Conservation (phyloP, 2,329 filamentous ascomycete species). For the Exophiala mesophila region DNA sequence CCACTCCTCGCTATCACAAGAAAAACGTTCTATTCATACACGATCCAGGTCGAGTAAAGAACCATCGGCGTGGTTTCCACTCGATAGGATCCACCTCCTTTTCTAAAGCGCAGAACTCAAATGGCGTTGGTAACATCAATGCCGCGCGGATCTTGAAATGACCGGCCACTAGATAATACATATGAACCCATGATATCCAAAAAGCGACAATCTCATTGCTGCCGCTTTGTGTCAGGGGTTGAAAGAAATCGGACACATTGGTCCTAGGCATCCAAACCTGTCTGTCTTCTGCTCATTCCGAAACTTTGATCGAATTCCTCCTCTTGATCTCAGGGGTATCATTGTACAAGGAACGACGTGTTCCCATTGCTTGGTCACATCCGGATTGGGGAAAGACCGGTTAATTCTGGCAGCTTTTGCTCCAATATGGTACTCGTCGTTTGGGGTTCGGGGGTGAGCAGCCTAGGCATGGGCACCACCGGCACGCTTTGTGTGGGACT, state of each 20-base stretch:
- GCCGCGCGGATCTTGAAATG: neutral
- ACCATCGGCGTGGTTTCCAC: too few species aligned
- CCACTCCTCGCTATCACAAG: too few species aligned
- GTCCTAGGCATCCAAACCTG: too few species aligned
- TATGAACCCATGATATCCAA: slow-evolving; percentile 2
- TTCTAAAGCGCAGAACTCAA: slow-evolving; percentile 8
- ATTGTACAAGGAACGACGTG: slow-evolving; percentile 4
- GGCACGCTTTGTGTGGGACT: slow-evolving; percentile 21
- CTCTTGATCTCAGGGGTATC: slow-evolving; percentile 3
- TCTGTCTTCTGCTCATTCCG: too few species aligned
- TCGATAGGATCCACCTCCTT: slow-evolving; percentile 1
- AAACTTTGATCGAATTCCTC: too few species aligned
- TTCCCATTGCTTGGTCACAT: slow-evolving; percentile 30
- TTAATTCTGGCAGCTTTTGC: slow-evolving; percentile 45
- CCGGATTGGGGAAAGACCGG: slow-evolving; percentile 45
- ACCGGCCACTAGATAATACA: slow-evolving; percentile 19
- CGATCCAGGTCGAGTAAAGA: neutral
- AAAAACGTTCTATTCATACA: slow-evolving; percentile 3
- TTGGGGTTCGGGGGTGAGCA: slow-evolving; percentile 25
- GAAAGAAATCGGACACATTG: too few species aligned
- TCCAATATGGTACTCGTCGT: slow-evolving; percentile 36
- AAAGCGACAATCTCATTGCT: neutral
- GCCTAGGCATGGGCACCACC: slow-evolving; percentile 22
- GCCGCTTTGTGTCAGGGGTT: too few species aligned
- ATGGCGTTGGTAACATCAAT: slow-evolving; percentile 12